Percentiles rank a stretch among this genome's conserved stretches.
Evolutionary conservation across 2,329 filamentous ascomycete species (phyloP).

Genomic region (Colletotrichum noveboracense): DNA sequence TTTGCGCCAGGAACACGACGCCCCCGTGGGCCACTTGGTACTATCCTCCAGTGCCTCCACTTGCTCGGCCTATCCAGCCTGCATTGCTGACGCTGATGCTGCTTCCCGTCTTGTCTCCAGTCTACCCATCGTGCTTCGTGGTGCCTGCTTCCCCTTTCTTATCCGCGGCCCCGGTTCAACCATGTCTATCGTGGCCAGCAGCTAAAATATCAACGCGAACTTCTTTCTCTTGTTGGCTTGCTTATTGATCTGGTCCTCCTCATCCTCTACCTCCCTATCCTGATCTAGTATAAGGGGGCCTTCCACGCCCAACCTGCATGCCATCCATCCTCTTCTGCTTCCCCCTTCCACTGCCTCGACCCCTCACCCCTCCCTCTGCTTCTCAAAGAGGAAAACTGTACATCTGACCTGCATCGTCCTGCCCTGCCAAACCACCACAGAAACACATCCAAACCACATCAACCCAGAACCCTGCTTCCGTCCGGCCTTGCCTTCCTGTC

Average conservation of each 20-base stretch:
- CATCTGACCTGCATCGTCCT: conserved; percentile 19
- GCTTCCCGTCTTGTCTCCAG: neutral
- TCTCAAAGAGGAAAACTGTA: conserved; percentile 13
- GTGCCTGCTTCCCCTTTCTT: neutral
- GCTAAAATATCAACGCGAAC: neutral
- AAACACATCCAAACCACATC: neutral
- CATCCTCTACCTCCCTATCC: neutral
- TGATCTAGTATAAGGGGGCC: conserved; percentile 17
- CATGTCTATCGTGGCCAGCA: neutral
- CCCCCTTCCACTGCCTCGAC: conserved; percentile 7
- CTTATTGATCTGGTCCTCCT: neutral
- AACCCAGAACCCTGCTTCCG: neutral
- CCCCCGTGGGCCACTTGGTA: neutral
- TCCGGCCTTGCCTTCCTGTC: neutral
- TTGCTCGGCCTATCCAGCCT: neutral
- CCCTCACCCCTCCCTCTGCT: conserved; percentile 7
- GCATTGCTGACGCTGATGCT: neutral
- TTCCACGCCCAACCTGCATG: conserved; percentile 7
- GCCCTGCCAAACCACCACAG: neutral
- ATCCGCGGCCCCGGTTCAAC: neutral
- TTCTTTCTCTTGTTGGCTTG: neutral
- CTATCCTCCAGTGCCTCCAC: neutral
- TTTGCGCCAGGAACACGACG: conserved; percentile 20
- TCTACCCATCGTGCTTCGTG: neutral
- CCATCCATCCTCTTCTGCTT: neutral